Base-by-base conservation (phyloP, 805 yeast genomes). In the Komagataella phaffii region DNA sequence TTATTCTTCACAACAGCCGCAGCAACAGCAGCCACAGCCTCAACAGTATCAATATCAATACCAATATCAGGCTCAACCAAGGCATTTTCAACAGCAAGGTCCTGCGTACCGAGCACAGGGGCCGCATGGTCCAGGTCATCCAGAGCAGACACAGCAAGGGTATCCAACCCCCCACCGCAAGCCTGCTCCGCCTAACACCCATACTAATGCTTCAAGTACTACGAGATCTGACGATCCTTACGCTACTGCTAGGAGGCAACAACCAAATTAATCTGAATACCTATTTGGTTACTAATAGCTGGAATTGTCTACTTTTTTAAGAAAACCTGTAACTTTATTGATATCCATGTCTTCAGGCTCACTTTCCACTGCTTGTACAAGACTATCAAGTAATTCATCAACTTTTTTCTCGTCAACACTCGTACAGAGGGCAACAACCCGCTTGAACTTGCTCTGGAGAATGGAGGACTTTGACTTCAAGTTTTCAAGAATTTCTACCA, bases 351-450 rank as follows among this genome's bases (percentile, higher is more conserved):
- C 83, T 55, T 77, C 85, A 1, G 87, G 85, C 61, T 84, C 90
- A 55, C 91, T 85, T 56, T 90, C 96, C 5, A 91, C 96, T 17
- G 96, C 96, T 60, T 83, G 85, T 36, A 93, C 79, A 50, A 91
- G 73, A 3, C 91, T 95, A 56, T 87, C 93, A 49, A 91, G 73
- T 58, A 93, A 75, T 51, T 74, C 77, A 63, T 88, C 96, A 17
- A 51, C 47, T 14, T 30, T 47, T 17, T 57, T 56, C 47, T 65
- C 70, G 53, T 66, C 69, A 36, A 93, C 95, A 55, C 81, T 83
- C 3, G 96, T 85, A 70, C 98, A 90, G 50, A 88, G 72, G 24
- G 96, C 81, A 44, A 91, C 89, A 17, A 91, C 96, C 58, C 86
- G 76, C 59, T 93, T 82, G 69, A 89, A 93, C 64, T 91, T 91